A percentile compares a stretch with the other conserved stretches of the same genome.
Conservation (phyloP, 768 basidiomycete species). For the Collybia mongolica region DNA sequence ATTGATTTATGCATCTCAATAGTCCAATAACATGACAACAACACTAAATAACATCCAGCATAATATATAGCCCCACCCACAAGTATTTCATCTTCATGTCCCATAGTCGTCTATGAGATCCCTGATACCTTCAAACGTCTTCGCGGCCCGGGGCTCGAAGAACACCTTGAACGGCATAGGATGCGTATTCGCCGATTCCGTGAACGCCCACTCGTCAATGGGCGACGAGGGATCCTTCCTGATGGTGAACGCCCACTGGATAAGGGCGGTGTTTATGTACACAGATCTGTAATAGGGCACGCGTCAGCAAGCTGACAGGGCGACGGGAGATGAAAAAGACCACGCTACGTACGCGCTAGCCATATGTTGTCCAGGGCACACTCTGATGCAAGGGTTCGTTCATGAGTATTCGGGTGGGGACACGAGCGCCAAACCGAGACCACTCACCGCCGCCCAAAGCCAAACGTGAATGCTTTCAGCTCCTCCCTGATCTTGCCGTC, state of each 20-base stretch:
- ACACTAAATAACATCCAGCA: no score
- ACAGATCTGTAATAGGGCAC: slow-evolving; percentile 43
- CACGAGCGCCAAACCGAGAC: no score
- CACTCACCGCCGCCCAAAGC: slow-evolving; percentile 44
- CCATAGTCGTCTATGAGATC: slow-evolving; percentile 42
- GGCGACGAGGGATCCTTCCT: slow-evolving; percentile 47
- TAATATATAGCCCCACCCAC: no score
- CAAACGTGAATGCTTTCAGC: slow-evolving; percentile 51
- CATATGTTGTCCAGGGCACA: slow-evolving; percentile 67
- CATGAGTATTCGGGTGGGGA: no score
- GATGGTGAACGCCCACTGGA: slow-evolving; percentile 66
- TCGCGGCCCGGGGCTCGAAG: slow-evolving; percentile 49
- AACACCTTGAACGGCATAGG: slow-evolving; percentile 59
- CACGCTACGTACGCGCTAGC: slow-evolving; percentile 35
- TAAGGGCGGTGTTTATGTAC: slow-evolving; percentile 62
- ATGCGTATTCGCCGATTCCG: slow-evolving; percentile 62
- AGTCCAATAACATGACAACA: no score
- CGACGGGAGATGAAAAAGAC: neutral
- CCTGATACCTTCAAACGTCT: slow-evolving; percentile 29
- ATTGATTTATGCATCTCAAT: no score
- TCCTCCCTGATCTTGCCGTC: slow-evolving; percentile 50
- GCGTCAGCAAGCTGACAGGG: neutral
- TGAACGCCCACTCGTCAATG: slow-evolving; percentile 62
- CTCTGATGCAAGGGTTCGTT: slow-evolving; percentile 19
- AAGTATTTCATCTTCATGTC: no score